A percentile compares a stretch with the other conserved stretches of the same genome.
These are phyloP conservation scores for Secale cereale DNA, from an alignment of 176 grass and related monocot species.

Conservation along the genomic window DNA sequence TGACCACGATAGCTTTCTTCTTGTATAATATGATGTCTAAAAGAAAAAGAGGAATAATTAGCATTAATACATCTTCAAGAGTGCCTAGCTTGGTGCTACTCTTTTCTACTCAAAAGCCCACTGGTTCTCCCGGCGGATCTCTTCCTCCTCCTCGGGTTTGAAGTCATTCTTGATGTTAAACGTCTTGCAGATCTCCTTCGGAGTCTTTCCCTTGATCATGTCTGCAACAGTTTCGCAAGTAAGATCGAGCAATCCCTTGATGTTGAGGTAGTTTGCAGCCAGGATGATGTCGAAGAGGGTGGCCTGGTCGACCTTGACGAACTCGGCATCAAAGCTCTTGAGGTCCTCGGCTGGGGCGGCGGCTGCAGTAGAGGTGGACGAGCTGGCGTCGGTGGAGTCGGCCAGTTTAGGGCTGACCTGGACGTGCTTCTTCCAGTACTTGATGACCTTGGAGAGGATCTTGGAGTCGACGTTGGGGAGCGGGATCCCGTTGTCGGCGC, in stretches of 20 bases:
- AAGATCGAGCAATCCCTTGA: conserved; percentile 38
- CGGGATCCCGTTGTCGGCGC: no score
- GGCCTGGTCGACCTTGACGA: conserved; percentile 57
- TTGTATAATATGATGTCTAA: no score
- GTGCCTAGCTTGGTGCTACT: no score
- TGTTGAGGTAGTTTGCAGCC: conserved; percentile 48
- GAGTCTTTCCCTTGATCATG: conserved; percentile 42
- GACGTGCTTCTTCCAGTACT: no score
- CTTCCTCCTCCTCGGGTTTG: conserved; percentile 22
- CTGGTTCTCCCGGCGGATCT: conserved; percentile 44
- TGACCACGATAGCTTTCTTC: no score
- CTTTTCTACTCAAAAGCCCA: conserved; percentile 28
- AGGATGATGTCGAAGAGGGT: conserved; percentile 60
- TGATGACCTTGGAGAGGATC: no score
- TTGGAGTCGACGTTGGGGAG: no score
- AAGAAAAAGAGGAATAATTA: no score
- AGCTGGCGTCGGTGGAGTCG: no score
- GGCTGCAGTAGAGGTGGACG: background rate
- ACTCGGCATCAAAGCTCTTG: conserved; percentile 35
- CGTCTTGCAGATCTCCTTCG: conserved; percentile 31
- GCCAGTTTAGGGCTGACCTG: no score
- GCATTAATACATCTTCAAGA: no score
- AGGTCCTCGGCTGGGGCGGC: background rate
- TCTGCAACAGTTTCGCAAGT: conserved; percentile 34
- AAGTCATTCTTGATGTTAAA: conserved; percentile 11